Evolutionary conservation across 208 protist genomes (phyloP).

Genomic region (Trypanosoma conorhini): DNA sequence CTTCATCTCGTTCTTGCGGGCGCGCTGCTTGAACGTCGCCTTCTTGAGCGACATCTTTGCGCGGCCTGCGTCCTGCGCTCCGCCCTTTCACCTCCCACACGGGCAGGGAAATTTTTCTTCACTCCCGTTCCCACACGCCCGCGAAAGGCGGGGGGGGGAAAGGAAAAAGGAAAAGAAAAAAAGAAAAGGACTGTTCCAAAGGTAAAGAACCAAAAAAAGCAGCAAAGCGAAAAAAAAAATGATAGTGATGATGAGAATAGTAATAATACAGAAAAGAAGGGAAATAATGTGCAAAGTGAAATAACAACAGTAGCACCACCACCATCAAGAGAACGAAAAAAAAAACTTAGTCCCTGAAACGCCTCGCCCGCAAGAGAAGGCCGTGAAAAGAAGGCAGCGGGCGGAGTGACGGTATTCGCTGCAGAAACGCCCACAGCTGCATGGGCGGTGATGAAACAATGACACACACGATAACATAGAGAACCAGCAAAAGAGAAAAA

Average conservation of each 20-base stretch:
- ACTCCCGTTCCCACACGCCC: neutral
- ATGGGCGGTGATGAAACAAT: neutral
- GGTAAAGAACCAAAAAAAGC: constrained; percentile 26
- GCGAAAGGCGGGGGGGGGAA: neutral
- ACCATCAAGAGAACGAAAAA: too few relatives aligned
- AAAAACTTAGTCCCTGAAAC: neutral
- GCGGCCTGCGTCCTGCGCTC: neutral
- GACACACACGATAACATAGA: neutral
- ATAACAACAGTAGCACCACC: too few relatives aligned
- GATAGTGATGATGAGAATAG: neutral
- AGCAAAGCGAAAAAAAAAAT: constrained; percentile 23
- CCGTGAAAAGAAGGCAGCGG: neutral
- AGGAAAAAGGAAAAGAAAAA: neutral
- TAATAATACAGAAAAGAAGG: too few relatives aligned
- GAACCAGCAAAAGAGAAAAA: neutral
- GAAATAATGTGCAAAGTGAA: too few relatives aligned
- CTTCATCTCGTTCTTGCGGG: constrained; percentile 78
- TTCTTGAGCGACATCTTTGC: constrained; percentile 49
- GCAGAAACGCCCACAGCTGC: neutral
- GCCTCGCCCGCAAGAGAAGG: neutral
- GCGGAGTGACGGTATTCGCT: neutral
- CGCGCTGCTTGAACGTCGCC: constrained; percentile 80
- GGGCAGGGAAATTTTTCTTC: neutral
- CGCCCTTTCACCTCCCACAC: neutral
- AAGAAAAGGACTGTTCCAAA: constrained; percentile 3